Conservation (phyloP, 106 monocot genomes). For the Apostasia shenzhenica region DNA sequence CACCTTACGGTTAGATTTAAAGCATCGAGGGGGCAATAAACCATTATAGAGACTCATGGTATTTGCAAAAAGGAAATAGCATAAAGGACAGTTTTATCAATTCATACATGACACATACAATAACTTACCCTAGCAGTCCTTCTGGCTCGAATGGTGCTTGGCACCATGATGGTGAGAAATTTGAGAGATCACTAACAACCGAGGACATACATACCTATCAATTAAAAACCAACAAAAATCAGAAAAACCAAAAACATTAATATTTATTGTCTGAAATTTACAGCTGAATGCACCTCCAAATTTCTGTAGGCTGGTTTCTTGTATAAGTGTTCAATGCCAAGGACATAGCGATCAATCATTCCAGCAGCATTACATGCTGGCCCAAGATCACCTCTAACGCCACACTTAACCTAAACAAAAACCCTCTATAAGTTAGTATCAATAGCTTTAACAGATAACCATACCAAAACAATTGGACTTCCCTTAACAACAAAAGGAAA, state of each 20-base stretch:
- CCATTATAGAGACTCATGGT: no score
- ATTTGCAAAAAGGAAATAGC: slow-evolving; percentile 1
- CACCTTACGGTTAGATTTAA: no score
- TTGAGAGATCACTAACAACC: slow-evolving; percentile 10
- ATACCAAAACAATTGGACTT: no score
- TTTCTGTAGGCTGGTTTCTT: slow-evolving; percentile 56
- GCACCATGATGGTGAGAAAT: slow-evolving; percentile 45
- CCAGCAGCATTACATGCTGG: slow-evolving; percentile 70
- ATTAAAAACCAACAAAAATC: slow-evolving; percentile 7
- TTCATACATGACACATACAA: background rate
- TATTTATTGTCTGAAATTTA: background rate
- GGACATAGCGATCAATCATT: slow-evolving; percentile 60
- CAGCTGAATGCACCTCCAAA: slow-evolving; percentile 31
- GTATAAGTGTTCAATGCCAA: slow-evolving; percentile 69
- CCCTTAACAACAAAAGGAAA: no score
- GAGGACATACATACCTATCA: slow-evolving; percentile 41
- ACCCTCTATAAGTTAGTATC: no score
- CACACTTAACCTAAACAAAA: slow-evolving; percentile 50
- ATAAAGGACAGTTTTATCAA: background rate
- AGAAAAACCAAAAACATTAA: background rate
- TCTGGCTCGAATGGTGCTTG: slow-evolving; percentile 72
- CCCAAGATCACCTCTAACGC: slow-evolving; percentile 65
- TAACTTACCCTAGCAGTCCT: slow-evolving; percentile 52
- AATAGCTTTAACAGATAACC: no score
- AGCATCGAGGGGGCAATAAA: no score